Evolutionary conservation across 495 filamentous ascomycete species (phyloP).

Genomic region (Trichoderma virens): DNA sequence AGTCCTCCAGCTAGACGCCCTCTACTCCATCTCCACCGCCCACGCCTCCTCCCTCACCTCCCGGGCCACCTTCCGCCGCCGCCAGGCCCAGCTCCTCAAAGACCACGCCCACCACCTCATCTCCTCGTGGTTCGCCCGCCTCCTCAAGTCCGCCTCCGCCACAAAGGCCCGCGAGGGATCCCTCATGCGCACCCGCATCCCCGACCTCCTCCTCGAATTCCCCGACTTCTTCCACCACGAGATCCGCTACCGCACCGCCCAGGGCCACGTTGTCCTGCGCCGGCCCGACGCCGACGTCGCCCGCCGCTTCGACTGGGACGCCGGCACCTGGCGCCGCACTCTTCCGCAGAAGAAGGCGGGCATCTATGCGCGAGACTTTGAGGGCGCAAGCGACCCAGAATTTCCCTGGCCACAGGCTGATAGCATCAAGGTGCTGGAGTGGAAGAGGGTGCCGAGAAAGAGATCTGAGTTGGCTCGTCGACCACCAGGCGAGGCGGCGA

Average conservation of each 20-base stretch:
- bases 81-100: constrained; percentile 18
- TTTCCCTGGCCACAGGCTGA: constrained; percentile 7
- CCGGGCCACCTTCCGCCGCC: constrained; percentile 12
- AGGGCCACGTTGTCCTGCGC: constrained; percentile 21
- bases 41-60: constrained; percentile 10
- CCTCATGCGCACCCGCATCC: constrained; percentile 23
- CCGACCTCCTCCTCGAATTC: constrained; percentile 43
- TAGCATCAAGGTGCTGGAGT: background rate
- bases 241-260: constrained; percentile 24
- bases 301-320: background rate
- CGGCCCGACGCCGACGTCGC: constrained; percentile 14
- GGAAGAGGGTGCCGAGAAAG: background rate
- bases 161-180: constrained; percentile 11
- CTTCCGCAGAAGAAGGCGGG: constrained; percentile 13
- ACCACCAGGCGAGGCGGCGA: background rate
- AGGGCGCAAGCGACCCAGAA: background rate
- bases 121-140: constrained; percentile 15
- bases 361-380: constrained; percentile 9
- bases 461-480: background rate
- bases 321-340: background rate
- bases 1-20: constrained; percentile 10
- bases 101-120: constrained; percentile 22
- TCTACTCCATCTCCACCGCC: constrained; percentile 2
- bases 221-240: constrained; percentile 35
- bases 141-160: constrained; percentile 18